Conservation (phyloP, 148 eudicot genomes). For the Vaccinium corymbosum region DNA sequence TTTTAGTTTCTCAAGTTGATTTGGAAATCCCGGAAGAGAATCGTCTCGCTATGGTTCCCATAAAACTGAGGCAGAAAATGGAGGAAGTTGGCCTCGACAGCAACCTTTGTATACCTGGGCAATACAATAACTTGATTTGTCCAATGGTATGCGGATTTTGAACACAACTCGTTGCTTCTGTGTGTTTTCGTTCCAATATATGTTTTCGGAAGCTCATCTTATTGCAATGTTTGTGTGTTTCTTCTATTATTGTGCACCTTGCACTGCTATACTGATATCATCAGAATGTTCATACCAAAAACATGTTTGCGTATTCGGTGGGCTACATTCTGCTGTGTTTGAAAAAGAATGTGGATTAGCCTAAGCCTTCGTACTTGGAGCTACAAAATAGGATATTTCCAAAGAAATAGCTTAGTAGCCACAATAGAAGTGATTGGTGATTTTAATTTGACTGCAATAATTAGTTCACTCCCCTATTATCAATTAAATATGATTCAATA, state of each 20-base stretch:
- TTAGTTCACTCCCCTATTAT: background rate
- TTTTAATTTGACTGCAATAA: background rate
- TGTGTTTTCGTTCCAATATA: background rate
- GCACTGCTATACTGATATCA: background rate
- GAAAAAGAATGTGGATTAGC: background rate
- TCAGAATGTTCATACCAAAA: background rate
- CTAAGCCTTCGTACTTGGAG: background rate
- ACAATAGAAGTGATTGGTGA: background rate
- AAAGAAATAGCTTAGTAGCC: background rate
- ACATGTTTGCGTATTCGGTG: background rate
- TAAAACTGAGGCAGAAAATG: constrained; percentile 43
- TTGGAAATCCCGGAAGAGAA: constrained; percentile 33
- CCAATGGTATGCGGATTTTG: constrained; percentile 44
- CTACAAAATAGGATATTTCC: background rate
- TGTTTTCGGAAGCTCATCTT: background rate
- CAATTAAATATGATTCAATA: background rate
- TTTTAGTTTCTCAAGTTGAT: constrained; percentile 31
- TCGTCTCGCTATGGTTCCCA: constrained; percentile 2
- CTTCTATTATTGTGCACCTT: background rate
- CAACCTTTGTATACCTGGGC: constrained; percentile 44
- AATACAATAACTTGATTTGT: constrained; percentile 43
- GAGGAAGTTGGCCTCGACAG: constrained; percentile 45
- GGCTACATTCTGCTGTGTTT: background rate
- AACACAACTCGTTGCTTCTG: background rate
- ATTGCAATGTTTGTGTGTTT: background rate